Evolutionary conservation across 2,329 filamentous ascomycete genomes (phyloP), one percentile per base, ranked within the genome.

Genomic region (Chrysoporthe puriensis): DNA sequence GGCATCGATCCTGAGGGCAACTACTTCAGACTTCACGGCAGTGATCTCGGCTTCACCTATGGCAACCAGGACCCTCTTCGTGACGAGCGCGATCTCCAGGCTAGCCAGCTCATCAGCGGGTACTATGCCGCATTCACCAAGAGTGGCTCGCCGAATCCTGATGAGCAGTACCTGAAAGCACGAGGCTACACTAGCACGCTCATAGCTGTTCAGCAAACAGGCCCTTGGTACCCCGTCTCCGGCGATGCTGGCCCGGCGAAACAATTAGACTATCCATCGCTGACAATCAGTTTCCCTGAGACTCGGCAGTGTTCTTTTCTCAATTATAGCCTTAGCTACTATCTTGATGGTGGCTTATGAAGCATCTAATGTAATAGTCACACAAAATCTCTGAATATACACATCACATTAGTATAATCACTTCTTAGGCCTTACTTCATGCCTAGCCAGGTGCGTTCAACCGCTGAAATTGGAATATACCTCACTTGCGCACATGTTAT

Each of bases 51-150:
- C 43, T 68, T 68, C 52, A 66, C 59, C 0, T 68, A 68, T 50
- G 66, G 66, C 32, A 68, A 66, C 59, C 66, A 68, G 18, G 32
- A 62, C 6, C 66, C 66, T 2, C 58, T 68, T 1, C 62, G 63
- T 1, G 63, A 68, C n/a, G 46, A 54, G 34, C 57, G 66, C 34
- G 66, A 68, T 16, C 66, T 66, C 50, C 58, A 59, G 52, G 66
- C 66, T 7, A 68, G 66, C 36, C 66, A 66, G 63, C 66, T 68
- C 26, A 62, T 68, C 50, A 68, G 66, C 43, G 66, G 66, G 9
- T 68, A 68, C 52, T 68, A 62, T n/a, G 63, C 66, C 8, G 62
- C 66, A 8, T 68, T 68, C 36, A 52, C 58, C 4, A 64, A 57
- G 59, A 68, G 48, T 1, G 66, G 66, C 14, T 62, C 63, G 7